These are phyloP conservation scores for Fraxinus platypoda DNA, from an alignment of 305 asterid genomes.

Conservation along the genomic window DNA sequence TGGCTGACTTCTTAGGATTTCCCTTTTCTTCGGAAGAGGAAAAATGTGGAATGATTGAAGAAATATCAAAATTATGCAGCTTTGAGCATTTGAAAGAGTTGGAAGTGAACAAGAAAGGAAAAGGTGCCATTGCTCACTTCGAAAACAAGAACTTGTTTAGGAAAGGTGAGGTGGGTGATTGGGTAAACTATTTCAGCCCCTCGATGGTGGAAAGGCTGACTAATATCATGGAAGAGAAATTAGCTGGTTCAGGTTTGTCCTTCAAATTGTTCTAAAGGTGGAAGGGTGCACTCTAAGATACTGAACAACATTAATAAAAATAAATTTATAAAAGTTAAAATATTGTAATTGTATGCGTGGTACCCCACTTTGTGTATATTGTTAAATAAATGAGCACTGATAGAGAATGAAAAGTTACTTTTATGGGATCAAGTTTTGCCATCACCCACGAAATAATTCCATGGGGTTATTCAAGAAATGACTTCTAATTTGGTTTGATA, in stretches of 20 bases:
- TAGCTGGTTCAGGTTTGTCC: conserved; percentile 36
- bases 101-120: conserved; percentile 42
- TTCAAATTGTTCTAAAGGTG: conserved; percentile 14
- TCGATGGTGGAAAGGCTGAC: conserved; percentile 36
- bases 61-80: conserved; percentile 37
- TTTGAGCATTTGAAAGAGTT: conserved; percentile 41
- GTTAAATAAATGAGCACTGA: neutral
- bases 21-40: conserved; percentile 37
- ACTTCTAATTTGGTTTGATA: neutral
- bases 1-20: conserved; percentile 43
- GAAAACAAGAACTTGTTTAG: conserved; percentile 44
- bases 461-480: too few relatives aligned
- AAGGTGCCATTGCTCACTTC: conserved; percentile 35
- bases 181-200: conserved; percentile 43
- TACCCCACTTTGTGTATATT: neutral
- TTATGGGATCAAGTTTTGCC: neutral
- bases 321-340: neutral
- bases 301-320: neutral
- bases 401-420: neutral
- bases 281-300: neutral
- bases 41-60: conserved; percentile 34
- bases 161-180: conserved; percentile 49
- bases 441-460: too few relatives aligned
- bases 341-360: neutral
- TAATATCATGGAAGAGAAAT: conserved; percentile 36